Evolutionary conservation across 2,329 filamentous ascomycete species (phyloP).

Genomic region (Paramyrothecium roridum): DNA sequence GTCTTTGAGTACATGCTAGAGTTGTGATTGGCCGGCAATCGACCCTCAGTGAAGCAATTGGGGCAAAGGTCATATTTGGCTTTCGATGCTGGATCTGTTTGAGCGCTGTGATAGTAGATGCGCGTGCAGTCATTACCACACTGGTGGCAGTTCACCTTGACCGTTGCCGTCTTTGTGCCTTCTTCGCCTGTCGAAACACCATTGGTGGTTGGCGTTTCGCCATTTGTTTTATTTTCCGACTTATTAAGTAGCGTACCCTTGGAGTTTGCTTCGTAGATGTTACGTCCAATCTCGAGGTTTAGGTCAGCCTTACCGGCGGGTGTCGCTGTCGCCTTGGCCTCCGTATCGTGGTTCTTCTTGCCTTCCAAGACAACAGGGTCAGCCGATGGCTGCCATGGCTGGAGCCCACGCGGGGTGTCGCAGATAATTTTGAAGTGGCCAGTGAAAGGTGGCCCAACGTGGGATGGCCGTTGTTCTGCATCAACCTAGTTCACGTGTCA

Average conservation of each 20-base stretch:
- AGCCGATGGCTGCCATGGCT: constrained; percentile 89
- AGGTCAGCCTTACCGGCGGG: constrained; percentile 72
- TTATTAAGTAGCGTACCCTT: constrained; percentile 72
- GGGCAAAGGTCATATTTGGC: constrained; percentile 86
- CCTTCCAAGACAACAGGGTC: constrained; percentile 65
- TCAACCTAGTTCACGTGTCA: constrained; percentile 67
- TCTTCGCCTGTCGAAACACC: constrained; percentile 59
- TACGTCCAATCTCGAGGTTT: constrained; percentile 89
- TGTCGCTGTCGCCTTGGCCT: constrained; percentile 65
- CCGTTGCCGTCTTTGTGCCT: constrained; percentile 61
- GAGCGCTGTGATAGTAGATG: constrained; percentile 57
- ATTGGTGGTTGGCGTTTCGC: constrained; percentile 66
- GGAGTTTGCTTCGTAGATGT: constrained; percentile 90
- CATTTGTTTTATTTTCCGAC: constrained; percentile 69
- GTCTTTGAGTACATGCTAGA: constrained; percentile 82
- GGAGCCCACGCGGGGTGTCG: constrained; percentile 90
- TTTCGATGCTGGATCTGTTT: constrained; percentile 58
- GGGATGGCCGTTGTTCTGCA: constrained; percentile 89
- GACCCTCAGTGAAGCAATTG: constrained; percentile 81
- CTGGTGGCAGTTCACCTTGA: constrained; percentile 79
- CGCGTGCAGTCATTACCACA: constrained; percentile 86
- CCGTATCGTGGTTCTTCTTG: constrained; percentile 64
- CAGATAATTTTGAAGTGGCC: constrained; percentile 96
- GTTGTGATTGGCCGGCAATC: constrained; percentile 76
- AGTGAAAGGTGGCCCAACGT: constrained; percentile 93